Conservation (phyloP, 1,284 basidiomycete genomes). For the Chalciporus sp. region DNA sequence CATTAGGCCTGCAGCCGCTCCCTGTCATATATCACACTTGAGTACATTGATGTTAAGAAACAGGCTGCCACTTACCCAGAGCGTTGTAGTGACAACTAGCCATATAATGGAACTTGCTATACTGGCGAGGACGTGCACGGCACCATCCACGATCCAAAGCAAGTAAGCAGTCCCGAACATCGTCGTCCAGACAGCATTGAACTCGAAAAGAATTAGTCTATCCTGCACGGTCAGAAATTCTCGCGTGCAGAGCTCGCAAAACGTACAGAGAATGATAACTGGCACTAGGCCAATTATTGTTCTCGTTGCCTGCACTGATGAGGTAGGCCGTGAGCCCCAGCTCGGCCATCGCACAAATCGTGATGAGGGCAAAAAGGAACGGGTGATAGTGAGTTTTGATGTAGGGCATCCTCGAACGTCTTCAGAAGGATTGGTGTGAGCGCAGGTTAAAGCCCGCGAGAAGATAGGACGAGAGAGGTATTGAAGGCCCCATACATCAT, state of each 20-base stretch:
- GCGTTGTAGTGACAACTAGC: constrained; percentile 59
- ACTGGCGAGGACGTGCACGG: constrained; percentile 65
- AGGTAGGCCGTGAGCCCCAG: constrained; percentile 72
- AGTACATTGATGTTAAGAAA: not conserved
- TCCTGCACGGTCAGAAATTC: constrained; percentile 14
- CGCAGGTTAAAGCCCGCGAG: constrained; percentile 15
- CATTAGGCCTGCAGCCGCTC: constrained; percentile 64
- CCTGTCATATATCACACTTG: constrained; percentile 42
- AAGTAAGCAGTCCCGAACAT: constrained; percentile 69
- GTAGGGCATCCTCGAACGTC: constrained; percentile 38
- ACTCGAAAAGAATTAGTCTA: constrained; percentile 64
- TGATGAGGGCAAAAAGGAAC: constrained; percentile 69
- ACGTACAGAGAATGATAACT: constrained; percentile 70
- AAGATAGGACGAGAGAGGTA: constrained; percentile 15
- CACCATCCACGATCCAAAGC: constrained; percentile 67
- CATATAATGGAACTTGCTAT: constrained; percentile 77
- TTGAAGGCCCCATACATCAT: constrained; percentile 27
- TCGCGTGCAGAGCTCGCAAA: not conserved
- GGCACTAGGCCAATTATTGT: constrained; percentile 57
- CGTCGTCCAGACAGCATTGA: constrained; percentile 73
- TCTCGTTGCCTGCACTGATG: constrained; percentile 63
- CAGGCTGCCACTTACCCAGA: constrained; percentile 55
- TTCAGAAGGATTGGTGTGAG: constrained; percentile 10
- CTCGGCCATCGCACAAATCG: constrained; percentile 66
- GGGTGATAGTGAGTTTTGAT: constrained; percentile 64